These are phyloP conservation scores for Echinochloa phyllopogon DNA, from an alignment of 176 grass and related monocot genomes.

Conservation along the genomic window DNA sequence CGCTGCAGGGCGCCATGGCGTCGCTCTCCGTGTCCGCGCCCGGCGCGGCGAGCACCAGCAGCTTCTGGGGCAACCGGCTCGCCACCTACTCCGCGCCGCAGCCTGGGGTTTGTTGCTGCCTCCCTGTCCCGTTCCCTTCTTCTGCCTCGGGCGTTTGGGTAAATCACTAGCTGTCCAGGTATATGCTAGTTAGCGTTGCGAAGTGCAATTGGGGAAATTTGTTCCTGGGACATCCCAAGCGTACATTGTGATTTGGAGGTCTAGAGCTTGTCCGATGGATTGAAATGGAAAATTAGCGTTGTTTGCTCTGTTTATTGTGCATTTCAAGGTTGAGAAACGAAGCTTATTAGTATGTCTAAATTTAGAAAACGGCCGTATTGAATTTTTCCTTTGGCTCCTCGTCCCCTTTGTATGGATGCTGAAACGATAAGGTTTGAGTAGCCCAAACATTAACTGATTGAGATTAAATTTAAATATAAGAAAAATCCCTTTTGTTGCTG, in stretches of 20 bases:
- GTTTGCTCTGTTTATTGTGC: neutral
- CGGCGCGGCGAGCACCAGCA: slow-evolving; percentile 28
- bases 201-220: neutral
- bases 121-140: neutral
- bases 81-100: slow-evolving; percentile 42
- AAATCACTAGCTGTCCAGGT: neutral
- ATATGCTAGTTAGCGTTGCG: neutral
- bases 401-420: neutral
- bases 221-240: neutral
- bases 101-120: slow-evolving; percentile 25
- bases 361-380: neutral
- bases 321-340: neutral
- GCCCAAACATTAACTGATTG: neutral
- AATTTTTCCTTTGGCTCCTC: neutral
- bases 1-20: slow-evolving; percentile 56
- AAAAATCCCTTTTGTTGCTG: neutral
- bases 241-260: slow-evolving; percentile 3
- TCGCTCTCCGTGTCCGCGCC: slow-evolving; percentile 48
- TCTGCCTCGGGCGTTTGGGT: neutral
- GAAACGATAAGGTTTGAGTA: neutral
- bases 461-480: neutral
- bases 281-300: neutral
- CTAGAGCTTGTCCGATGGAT: neutral
- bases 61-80: slow-evolving; percentile 55
- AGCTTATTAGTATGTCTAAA: neutral